phyloP scores from a whole-genome alignment of 2,329 filamentous ascomycete species.

The Sporothrix protearum region DNA sequence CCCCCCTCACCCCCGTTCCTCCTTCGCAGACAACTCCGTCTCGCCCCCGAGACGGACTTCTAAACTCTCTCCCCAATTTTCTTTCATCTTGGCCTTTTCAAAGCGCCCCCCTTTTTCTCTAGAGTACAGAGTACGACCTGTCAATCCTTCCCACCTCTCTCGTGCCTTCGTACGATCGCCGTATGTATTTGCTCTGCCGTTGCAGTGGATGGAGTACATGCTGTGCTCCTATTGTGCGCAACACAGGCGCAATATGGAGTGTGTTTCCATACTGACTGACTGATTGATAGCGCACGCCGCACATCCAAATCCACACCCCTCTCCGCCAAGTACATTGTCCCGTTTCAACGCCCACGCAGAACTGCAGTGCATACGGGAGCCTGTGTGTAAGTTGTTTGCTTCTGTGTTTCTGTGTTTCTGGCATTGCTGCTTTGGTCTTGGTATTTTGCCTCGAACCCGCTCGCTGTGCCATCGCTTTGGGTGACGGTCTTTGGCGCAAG shows the following conservation, averaged over 20 bases:
- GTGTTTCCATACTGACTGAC: not conserved
- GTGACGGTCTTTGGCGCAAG: not conserved
- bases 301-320: not conserved
- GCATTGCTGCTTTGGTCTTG: not conserved
- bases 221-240: too few relatives aligned
- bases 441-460: not conserved
- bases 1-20: not conserved
- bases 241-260: not conserved
- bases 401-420: not conserved
- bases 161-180: not conserved
- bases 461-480: not conserved
- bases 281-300: constrained; percentile 6
- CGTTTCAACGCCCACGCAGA: not conserved
- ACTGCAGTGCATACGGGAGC: not conserved
- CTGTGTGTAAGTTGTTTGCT: not conserved
- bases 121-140: not conserved
- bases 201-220: not conserved
- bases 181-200: not conserved
- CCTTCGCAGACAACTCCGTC: not conserved
- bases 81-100: not conserved
- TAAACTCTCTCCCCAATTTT: not conserved
- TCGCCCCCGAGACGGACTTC: constrained; percentile 1
- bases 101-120: not conserved
- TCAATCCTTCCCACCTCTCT: not conserved
- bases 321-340: not conserved